These are phyloP conservation scores for Hypsizygus marmoreus DNA, from an alignment of 768 basidiomycete species.

Conservation along the genomic window DNA sequence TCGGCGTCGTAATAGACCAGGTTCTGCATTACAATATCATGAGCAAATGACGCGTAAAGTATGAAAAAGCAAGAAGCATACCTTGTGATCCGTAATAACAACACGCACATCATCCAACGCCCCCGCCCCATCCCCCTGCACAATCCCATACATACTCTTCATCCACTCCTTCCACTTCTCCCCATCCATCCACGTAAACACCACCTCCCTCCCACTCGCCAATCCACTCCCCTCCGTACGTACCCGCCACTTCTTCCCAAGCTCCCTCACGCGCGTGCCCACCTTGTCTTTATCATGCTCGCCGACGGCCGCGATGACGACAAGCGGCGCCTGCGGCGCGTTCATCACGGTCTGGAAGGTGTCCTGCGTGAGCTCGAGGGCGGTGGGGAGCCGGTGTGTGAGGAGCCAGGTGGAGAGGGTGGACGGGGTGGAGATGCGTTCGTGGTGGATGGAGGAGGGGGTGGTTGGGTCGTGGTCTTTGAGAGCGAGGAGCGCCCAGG, in stretches of 20 bases:
- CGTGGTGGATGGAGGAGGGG: conserved; percentile 49
- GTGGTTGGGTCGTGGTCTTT: conserved; percentile 55
- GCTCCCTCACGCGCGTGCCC: conserved; percentile 46
- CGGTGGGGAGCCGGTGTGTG: conserved; percentile 69
- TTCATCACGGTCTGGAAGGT: conserved; percentile 89
- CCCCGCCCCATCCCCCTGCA: conserved; percentile 19
- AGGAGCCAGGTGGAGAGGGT: conserved; percentile 59
- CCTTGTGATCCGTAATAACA: conserved; percentile 82
- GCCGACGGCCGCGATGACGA: conserved; percentile 69
- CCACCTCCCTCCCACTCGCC: conserved; percentile 55
- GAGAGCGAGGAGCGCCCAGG: conserved; percentile 69
- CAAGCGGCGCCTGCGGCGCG: conserved; percentile 69
- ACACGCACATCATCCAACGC: conserved; percentile 46
- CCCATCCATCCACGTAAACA: conserved; percentile 90
- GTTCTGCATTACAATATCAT: conserved; percentile 39
- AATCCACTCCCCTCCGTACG: conserved; percentile 41
- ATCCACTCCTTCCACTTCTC: conserved; percentile 87
- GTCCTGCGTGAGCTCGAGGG: conserved; percentile 72
- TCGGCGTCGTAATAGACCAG: conserved; percentile 80
- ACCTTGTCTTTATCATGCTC: conserved; percentile 39
- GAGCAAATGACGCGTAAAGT: conserved; percentile 1
- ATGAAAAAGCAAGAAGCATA: conserved; percentile 32
- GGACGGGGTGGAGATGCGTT: conserved; percentile 25
- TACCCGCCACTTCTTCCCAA: conserved; percentile 63
- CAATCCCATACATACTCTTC: conserved; percentile 87